A percentile compares a stretch with the other conserved stretches of the same genome.
phyloP scores from a whole-genome alignment of 2,329 filamentous ascomycete species.

The Apiospora koreana region DNA sequence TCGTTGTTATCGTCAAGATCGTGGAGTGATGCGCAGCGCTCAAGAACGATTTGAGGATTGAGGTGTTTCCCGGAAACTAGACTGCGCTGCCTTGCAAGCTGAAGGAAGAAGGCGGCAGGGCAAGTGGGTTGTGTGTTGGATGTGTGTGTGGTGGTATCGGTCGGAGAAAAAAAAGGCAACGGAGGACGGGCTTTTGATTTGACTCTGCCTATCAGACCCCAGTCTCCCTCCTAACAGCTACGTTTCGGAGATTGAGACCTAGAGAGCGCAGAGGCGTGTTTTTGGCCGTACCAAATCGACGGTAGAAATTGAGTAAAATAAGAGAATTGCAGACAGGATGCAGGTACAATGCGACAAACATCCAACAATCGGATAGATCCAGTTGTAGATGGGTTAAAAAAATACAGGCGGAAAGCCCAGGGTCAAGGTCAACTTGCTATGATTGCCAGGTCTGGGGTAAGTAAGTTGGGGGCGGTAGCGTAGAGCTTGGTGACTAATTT shows the following conservation, averaged over 20 bases:
- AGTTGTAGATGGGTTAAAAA: not conserved
- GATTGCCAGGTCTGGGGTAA: slow-evolving; percentile 9
- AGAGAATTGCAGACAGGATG: not conserved
- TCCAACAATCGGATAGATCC: not conserved
- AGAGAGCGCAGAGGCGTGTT: not conserved
- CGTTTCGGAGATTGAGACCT: slow-evolving; percentile 8
- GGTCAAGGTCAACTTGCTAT: slow-evolving; percentile 4
- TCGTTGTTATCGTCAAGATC: slow-evolving; percentile 8
- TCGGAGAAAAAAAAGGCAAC: slow-evolving; percentile 9
- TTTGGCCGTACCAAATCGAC: not conserved
- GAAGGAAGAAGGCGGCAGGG: slow-evolving; percentile 8
- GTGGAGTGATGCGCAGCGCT: slow-evolving; percentile 2
- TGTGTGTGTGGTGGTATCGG: slow-evolving; percentile 8
- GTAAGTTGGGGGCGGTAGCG: slow-evolving; percentile 7
- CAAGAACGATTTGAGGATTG: not conserved
- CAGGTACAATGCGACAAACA: slow-evolving; percentile 1
- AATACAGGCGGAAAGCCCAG: not conserved
- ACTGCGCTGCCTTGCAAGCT: slow-evolving; percentile 8
- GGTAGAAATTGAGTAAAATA: not conserved
- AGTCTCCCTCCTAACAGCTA: slow-evolving; percentile 9
- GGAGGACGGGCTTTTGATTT: slow-evolving; percentile 7
- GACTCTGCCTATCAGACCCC: slow-evolving; percentile 8
- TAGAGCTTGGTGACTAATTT: slow-evolving; percentile 9
- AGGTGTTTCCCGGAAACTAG: slow-evolving; percentile 5
- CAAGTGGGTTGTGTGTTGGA: slow-evolving; percentile 9